Evolutionary conservation across 2,329 filamentous ascomycete species (phyloP).

Genomic region (Sporothrix brunneoviolacea): DNA sequence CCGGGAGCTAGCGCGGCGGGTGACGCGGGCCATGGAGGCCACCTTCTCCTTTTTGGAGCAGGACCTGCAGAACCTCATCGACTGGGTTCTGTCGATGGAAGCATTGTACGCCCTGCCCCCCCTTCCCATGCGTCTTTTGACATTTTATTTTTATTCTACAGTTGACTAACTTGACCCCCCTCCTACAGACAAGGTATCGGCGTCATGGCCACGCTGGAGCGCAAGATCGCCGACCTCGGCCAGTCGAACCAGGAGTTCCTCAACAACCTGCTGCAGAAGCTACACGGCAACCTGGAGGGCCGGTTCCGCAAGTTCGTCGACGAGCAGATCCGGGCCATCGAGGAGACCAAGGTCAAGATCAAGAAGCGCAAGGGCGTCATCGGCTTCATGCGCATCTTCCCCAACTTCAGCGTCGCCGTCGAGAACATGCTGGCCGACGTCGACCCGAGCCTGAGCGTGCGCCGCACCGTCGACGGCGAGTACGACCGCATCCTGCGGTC

Average conservation of each 20-base stretch:
- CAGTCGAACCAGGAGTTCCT: conserved; percentile 93
- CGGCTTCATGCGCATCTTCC: conserved; percentile 89
- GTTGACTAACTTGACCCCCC: too few relatives aligned
- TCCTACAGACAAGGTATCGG: conserved; percentile 96
- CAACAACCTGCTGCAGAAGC: conserved; percentile 66
- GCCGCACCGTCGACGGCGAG: conserved; percentile 74
- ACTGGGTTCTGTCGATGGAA: conserved; percentile 76
- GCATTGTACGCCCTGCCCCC: too few relatives aligned
- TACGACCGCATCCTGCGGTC: conserved; percentile 85
- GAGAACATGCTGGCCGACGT: conserved; percentile 71
- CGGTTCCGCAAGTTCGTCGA: conserved; percentile 87
- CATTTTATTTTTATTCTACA: conserved; percentile 33
- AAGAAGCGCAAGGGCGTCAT: conserved; percentile 98
- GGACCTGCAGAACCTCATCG: conserved; percentile 71
- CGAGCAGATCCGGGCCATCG: conserved; percentile 89
- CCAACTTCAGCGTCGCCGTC: conserved; percentile 71
- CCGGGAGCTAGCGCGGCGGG: conserved; percentile 72
- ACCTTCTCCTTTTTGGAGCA: conserved; percentile 76
- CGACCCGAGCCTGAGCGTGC: conserved; percentile 54
- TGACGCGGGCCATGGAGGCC: conserved; percentile 82
- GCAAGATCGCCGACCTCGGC: conserved; percentile 69
- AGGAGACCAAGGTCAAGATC: conserved; percentile 97
- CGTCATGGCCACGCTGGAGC: conserved; percentile 72
- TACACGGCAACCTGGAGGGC: conserved; percentile 66
- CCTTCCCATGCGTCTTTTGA: conserved; percentile 46